Percentiles rank a stretch among this genome's conserved stretches.
phyloP scores from a whole-genome alignment of 768 basidiomycete genomes.

The Rubroboletus pulcherrimus region DNA sequence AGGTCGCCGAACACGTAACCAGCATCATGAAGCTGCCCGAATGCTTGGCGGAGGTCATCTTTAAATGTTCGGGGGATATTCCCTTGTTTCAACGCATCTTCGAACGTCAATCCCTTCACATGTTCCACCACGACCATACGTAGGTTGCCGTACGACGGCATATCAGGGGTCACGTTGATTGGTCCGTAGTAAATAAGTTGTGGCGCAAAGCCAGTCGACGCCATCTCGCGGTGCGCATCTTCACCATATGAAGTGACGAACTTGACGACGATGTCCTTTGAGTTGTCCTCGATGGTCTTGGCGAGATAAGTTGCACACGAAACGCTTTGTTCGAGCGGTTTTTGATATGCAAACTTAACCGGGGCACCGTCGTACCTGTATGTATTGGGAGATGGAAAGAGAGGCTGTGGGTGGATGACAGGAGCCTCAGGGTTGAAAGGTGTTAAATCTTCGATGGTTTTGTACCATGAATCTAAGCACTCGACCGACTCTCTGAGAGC shows the following conservation, averaged over 20 bases:
- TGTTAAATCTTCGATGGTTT: too few relatives aligned
- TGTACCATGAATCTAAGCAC: too few relatives aligned
- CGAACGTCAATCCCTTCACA: constrained; percentile 16
- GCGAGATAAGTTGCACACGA: too few relatives aligned
- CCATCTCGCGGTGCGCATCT: constrained; percentile 33
- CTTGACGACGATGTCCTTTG: too few relatives aligned
- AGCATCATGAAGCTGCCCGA: constrained; percentile 26
- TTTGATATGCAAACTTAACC: too few relatives aligned
- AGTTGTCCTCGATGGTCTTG: too few relatives aligned
- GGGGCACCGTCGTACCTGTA: too few relatives aligned
- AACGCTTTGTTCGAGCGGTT: too few relatives aligned
- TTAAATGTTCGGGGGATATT: constrained; percentile 11
- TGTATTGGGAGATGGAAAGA: too few relatives aligned
- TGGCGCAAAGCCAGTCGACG: not conserved
- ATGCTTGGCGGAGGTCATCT: constrained; percentile 16
- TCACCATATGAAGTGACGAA: constrained; percentile 28
- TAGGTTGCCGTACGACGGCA: constrained; percentile 15
- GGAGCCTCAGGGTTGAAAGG: too few relatives aligned
- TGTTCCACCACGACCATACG: constrained; percentile 40
- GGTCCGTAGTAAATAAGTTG: constrained; percentile 29
- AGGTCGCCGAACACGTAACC: constrained; percentile 39
- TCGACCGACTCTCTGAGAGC: too few relatives aligned
- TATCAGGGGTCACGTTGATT: constrained; percentile 3
- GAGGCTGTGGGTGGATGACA: too few relatives aligned
- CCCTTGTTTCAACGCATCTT: not conserved